phyloP scores from a whole-genome alignment of 768 basidiomycete genomes.

The Mycena pura region DNA sequence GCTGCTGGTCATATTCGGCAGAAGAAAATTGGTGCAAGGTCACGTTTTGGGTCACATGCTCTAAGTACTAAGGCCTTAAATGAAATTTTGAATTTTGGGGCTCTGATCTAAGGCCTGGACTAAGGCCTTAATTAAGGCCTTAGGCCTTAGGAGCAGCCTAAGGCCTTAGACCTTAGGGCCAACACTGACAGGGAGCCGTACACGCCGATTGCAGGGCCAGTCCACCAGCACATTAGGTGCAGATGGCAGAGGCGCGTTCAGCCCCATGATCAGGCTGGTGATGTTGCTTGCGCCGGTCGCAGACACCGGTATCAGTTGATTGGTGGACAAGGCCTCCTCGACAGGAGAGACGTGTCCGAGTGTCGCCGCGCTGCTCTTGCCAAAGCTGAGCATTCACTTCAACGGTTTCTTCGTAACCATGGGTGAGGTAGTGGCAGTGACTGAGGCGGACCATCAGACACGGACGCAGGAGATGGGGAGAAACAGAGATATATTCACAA shows the following conservation, averaged over 20 bases:
- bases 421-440: constrained; percentile 34
- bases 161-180: too few relatives aligned
- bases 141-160: too few relatives aligned
- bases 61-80: too few relatives aligned
- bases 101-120: too few relatives aligned
- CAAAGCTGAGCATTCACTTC: constrained; percentile 81
- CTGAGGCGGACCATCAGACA: too few relatives aligned
- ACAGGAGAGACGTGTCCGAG: constrained; percentile 46
- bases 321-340: constrained; percentile 37
- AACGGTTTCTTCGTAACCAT: constrained; percentile 77
- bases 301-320: constrained; percentile 47
- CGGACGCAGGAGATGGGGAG: too few relatives aligned
- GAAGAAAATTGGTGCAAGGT: too few relatives aligned
- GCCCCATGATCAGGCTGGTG: constrained; percentile 72
- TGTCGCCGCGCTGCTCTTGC: constrained; percentile 54
- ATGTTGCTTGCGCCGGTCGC: constrained; percentile 76
- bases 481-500: too few relatives aligned
- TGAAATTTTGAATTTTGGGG: too few relatives aligned
- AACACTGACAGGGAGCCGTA: not conserved
- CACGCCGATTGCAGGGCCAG: not conserved
- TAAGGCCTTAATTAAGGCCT: too few relatives aligned
- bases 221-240: constrained; percentile 22
- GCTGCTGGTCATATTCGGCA: too few relatives aligned
- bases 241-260: constrained; percentile 52
- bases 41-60: too few relatives aligned